These are phyloP conservation scores for Harringtonia aguacate DNA, from an alignment of 2,329 filamentous ascomycete species.

Conservation along the genomic window DNA sequence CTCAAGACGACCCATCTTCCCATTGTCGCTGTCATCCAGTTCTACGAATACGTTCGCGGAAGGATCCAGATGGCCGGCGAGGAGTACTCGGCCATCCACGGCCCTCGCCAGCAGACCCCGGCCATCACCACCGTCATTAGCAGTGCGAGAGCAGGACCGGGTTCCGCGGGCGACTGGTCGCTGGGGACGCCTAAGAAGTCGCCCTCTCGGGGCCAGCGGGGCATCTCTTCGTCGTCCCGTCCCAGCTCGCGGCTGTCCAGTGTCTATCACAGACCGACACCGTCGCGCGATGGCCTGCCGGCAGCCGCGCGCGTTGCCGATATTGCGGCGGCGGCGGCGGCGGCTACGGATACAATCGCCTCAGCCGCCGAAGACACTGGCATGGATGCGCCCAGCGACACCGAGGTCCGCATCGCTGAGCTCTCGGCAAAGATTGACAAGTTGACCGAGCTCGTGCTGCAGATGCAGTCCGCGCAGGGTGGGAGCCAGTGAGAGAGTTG, in stretches of 20 bases:
- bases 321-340: background rate
- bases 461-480: slow-evolving; percentile 15
- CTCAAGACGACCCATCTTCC: slow-evolving; percentile 55
- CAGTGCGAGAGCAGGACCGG: background rate
- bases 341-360: background rate
- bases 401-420: slow-evolving; percentile 37
- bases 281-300: background rate
- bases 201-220: slow-evolving; percentile 1
- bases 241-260: slow-evolving; percentile 4
- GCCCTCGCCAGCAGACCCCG: slow-evolving; percentile 20
- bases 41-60: slow-evolving; percentile 48
- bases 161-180: background rate
- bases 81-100: slow-evolving; percentile 38
- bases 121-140: background rate
- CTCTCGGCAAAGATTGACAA: slow-evolving; percentile 47
- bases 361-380: slow-evolving; percentile 7
- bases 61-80: slow-evolving; percentile 24
- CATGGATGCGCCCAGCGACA: slow-evolving; percentile 12
- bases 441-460: slow-evolving; percentile 42
- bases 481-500: background rate
- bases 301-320: background rate
- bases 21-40: slow-evolving; percentile 56
- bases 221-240: slow-evolving; percentile 3
- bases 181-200: slow-evolving; percentile 5
- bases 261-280: background rate